Percentiles rank a stretch among this genome's conserved stretches.
Evolutionary conservation across 2,329 filamentous ascomycete species (phyloP).

Genomic region (Aspergillus sp.): DNA sequence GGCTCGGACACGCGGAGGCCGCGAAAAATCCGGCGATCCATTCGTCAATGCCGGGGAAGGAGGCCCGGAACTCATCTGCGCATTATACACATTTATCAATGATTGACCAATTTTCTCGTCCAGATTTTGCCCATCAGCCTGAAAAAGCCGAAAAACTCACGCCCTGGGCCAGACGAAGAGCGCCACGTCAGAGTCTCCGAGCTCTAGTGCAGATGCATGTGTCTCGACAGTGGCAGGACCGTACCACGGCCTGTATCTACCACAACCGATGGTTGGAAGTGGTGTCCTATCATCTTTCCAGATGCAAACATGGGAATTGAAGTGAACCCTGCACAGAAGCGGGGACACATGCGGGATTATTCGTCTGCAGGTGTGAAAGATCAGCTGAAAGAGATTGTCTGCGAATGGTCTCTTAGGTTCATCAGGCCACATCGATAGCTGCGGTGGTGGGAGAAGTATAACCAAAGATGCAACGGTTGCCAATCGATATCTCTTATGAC

Average conservation of each 20-base stretch:
- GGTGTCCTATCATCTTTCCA: constrained; percentile 32
- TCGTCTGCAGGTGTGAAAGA: constrained; percentile 40
- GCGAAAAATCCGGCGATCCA: constrained; percentile 6
- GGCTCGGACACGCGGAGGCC: constrained; percentile 17
- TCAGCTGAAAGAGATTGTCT: constrained; percentile 41
- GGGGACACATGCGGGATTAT: constrained; percentile 38
- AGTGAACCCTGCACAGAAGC: constrained; percentile 37
- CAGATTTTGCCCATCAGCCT: constrained; percentile 23
- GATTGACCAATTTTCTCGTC: constrained; percentile 22
- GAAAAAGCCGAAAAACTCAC: constrained; percentile 23
- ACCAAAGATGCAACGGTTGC: constrained; percentile 20
- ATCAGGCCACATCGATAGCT: constrained; percentile 18
- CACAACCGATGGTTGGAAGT: constrained; percentile 28
- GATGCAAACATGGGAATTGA: constrained; percentile 24
- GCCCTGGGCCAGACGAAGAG: constrained; percentile 31
- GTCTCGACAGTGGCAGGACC: constrained; percentile 32
- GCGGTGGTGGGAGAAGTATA: constrained; percentile 12
- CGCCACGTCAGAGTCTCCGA: constrained; percentile 43
- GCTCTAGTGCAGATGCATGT: constrained; percentile 40
- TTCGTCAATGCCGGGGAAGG: constrained; percentile 13
- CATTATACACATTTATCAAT: constrained; percentile 12
- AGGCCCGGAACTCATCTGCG: constrained; percentile 11
- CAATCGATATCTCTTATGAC: constrained; percentile 33
- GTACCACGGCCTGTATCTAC: constrained; percentile 35
- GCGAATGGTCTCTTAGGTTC: constrained; percentile 16